A percentile compares a stretch with the other conserved stretches of the same genome.
These are phyloP conservation scores for Paecilomyces sp. DNA, from an alignment of 2,329 filamentous ascomycete species.

Conservation along the genomic window DNA sequence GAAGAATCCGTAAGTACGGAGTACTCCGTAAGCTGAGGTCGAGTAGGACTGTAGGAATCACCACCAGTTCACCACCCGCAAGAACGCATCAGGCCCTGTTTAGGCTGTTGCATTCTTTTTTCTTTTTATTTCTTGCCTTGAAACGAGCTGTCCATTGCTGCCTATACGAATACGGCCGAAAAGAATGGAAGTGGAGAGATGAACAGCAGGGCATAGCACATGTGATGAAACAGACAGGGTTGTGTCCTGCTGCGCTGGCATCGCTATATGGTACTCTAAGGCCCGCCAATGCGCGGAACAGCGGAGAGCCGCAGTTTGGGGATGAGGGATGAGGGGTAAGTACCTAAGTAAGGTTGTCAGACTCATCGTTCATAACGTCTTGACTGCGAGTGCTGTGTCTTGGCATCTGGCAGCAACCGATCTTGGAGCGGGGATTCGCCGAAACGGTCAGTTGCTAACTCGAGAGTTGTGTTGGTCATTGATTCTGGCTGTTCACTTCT, in stretches of 20 bases:
- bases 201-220: neutral
- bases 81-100: neutral
- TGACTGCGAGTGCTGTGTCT: no score
- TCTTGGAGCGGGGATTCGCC: no score
- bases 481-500: neutral
- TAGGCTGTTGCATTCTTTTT: neutral
- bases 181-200: neutral
- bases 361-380: no score
- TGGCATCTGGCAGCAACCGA: no score
- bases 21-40: neutral
- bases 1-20: neutral
- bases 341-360: neutral
- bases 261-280: neutral
- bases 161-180: neutral
- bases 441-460: no score
- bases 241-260: neutral
- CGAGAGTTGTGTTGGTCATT: no score
- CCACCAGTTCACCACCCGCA: neutral
- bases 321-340: no score
- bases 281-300: neutral
- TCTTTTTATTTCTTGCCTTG: neutral
- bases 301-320: neutral
- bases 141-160: neutral
- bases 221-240: neutral
- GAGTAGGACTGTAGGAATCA: neutral